Evolutionary conservation across 2,329 filamentous ascomycete species (phyloP).

Genomic region (Ophiostoma montium): DNA sequence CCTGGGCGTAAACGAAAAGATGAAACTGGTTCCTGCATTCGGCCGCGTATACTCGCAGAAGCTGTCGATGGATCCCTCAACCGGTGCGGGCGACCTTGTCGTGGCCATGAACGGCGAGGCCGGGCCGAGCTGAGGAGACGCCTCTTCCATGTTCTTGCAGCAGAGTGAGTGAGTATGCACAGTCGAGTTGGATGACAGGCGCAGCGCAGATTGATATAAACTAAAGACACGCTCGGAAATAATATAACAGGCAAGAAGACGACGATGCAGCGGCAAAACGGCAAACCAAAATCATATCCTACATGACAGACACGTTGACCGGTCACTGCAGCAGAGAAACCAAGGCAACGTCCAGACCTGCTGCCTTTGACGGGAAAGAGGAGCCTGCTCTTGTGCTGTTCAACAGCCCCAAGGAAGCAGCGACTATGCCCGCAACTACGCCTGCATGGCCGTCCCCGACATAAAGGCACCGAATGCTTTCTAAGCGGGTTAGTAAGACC

Average conservation of each 20-base stretch:
- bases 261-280: background rate
- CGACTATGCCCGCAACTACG: background rate
- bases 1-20: constrained; percentile 10
- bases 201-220: too few relatives aligned
- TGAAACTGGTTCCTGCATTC: background rate
- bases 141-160: too few relatives aligned
- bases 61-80: constrained; percentile 1
- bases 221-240: background rate
- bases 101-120: background rate
- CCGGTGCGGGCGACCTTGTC: background rate
- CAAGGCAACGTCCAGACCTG: too few relatives aligned
- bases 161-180: too few relatives aligned
- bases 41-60: constrained; percentile 2
- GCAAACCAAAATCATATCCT: too few relatives aligned
- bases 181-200: too few relatives aligned
- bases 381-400: too few relatives aligned
- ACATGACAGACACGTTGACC: background rate
- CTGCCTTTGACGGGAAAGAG: too few relatives aligned
- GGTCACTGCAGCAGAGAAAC: background rate
- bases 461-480: constrained; percentile 39
- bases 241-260: background rate
- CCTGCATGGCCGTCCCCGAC: constrained; percentile 28
- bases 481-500: constrained; percentile 18
- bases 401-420: too few relatives aligned
- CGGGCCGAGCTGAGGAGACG: too few relatives aligned